These are phyloP conservation scores for Bertia moriformis DNA, from an alignment of 2,329 filamentous ascomycete genomes.

Conservation along the genomic window DNA sequence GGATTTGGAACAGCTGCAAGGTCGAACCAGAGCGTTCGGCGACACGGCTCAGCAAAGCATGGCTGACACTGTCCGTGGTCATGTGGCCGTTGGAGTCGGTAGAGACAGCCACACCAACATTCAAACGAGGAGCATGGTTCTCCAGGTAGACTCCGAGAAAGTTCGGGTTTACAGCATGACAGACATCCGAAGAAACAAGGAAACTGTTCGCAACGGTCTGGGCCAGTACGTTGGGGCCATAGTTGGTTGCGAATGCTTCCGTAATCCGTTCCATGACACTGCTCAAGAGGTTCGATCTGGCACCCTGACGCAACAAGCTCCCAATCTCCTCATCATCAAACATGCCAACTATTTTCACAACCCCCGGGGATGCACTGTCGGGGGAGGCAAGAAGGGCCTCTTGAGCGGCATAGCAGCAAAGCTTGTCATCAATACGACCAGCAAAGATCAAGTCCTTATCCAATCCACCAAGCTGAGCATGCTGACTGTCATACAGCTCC, in stretches of 20 bases:
- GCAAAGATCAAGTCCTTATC: constrained; percentile 91
- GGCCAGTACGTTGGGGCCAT: constrained; percentile 49
- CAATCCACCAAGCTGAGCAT: constrained; percentile 68
- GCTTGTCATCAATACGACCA: constrained; percentile 90
- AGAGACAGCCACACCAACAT: constrained; percentile 69
- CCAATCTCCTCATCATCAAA: constrained; percentile 98
- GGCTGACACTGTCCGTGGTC: constrained; percentile 82
- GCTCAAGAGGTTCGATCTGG: constrained; percentile 76
- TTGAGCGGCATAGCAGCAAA: constrained; percentile 86
- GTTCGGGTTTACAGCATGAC: constrained; percentile 87
- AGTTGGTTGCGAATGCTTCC: constrained; percentile 40
- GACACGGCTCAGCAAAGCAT: constrained; percentile 64
- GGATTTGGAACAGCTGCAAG: constrained; percentile 83
- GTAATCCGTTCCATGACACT: constrained; percentile 67
- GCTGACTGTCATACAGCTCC: constrained; percentile 83
- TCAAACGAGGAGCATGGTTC: constrained; percentile 74
- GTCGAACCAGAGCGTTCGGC: constrained; percentile 59
- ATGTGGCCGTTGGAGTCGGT: constrained; percentile 86
- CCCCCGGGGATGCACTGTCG: constrained; percentile 38
- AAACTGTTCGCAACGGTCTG: constrained; percentile 86
- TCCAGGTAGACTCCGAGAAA: constrained; percentile 73
- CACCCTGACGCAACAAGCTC: constrained; percentile 77
- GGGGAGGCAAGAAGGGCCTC: constrained; percentile 64
- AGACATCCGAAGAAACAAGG: constrained; percentile 83
- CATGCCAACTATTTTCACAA: constrained; percentile 79